Conservation (phyloP, 257 asterid species). For the Plantago elongata region DNA sequence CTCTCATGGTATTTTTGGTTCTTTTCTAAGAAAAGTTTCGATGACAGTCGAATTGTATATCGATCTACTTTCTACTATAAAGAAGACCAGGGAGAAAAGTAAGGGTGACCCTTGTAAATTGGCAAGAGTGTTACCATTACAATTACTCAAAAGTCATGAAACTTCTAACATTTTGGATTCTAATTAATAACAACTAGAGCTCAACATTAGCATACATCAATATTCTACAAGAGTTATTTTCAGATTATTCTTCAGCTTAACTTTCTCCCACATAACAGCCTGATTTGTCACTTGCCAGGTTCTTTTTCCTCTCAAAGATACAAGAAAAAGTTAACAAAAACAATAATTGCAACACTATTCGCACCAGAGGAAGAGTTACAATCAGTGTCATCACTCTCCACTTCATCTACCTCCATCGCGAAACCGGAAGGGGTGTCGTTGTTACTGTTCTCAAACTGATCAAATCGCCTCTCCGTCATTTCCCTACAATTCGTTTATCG, state of each 20-base stretch:
- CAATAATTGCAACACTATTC: constrained; percentile 10
- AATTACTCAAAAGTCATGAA: too few relatives aligned
- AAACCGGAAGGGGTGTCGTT: constrained; percentile 68
- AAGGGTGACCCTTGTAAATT: constrained; percentile 24
- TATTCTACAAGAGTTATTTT: too few relatives aligned
- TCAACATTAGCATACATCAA: too few relatives aligned
- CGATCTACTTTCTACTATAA: constrained; percentile 47
- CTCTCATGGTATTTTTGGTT: not conserved
- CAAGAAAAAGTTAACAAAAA: not conserved
- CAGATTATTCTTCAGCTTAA: too few relatives aligned
- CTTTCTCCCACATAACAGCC: too few relatives aligned
- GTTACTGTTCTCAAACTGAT: constrained; percentile 65
- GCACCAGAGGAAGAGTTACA: constrained; percentile 48
- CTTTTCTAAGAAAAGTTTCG: constrained; percentile 45
- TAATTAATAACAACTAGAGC: too few relatives aligned
- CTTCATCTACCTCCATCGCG: constrained; percentile 45
- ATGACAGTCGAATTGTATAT: constrained; percentile 51
- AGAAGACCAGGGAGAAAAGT: constrained; percentile 57
- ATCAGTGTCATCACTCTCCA: constrained; percentile 46
- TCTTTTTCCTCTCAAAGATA: constrained; percentile 20
- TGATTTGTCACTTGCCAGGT: too few relatives aligned
- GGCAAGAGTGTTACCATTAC: constrained; percentile 2
- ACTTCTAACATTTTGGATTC: too few relatives aligned
- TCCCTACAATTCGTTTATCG: constrained; percentile 14
- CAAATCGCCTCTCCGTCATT: constrained; percentile 86